These are phyloP conservation scores for Pseudogymnoascus pannorum DNA, from an alignment of 2,329 filamentous ascomycete species.

Conservation along the genomic window DNA sequence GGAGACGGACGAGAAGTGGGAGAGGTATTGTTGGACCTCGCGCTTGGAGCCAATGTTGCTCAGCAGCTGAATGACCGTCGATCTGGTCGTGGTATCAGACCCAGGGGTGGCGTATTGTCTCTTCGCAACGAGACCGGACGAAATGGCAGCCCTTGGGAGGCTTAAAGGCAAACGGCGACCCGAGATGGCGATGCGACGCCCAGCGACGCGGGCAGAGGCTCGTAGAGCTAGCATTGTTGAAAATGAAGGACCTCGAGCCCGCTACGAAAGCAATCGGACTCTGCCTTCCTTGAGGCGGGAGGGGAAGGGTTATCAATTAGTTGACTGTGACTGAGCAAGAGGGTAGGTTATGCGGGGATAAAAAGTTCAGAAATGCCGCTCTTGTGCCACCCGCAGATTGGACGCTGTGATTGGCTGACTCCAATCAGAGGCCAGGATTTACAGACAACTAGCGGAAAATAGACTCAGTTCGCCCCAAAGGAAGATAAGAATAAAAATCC, in stretches of 20 bases:
- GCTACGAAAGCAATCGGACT: constrained; percentile 6
- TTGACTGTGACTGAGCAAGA: constrained; percentile 3
- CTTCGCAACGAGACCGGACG: constrained; percentile 20
- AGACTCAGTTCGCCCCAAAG: not conserved
- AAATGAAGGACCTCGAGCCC: not conserved
- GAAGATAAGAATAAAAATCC: not conserved
- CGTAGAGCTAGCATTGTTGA: constrained; percentile 28
- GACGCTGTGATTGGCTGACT: constrained; percentile 2
- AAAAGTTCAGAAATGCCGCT: constrained; percentile 9
- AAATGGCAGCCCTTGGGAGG: constrained; percentile 24
- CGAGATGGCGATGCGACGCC: constrained; percentile 25
- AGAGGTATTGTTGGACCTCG: constrained; percentile 95
- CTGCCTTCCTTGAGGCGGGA: constrained; percentile 3
- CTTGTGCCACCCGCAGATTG: not conserved
- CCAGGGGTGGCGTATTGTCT: constrained; percentile 26
- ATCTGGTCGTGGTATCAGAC: constrained; percentile 46
- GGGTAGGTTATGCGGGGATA: constrained; percentile 8
- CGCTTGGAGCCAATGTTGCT: constrained; percentile 95
- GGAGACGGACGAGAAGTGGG: constrained; percentile 92
- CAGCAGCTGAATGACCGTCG: constrained; percentile 80
- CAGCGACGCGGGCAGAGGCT: constrained; percentile 24
- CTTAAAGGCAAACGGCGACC: constrained; percentile 22
- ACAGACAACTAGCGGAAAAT: not conserved
- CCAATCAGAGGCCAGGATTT: not conserved
- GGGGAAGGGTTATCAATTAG: not conserved